phyloP scores from a whole-genome alignment of 768 basidiomycete species.

The Candolleomyces aberdarensis region DNA sequence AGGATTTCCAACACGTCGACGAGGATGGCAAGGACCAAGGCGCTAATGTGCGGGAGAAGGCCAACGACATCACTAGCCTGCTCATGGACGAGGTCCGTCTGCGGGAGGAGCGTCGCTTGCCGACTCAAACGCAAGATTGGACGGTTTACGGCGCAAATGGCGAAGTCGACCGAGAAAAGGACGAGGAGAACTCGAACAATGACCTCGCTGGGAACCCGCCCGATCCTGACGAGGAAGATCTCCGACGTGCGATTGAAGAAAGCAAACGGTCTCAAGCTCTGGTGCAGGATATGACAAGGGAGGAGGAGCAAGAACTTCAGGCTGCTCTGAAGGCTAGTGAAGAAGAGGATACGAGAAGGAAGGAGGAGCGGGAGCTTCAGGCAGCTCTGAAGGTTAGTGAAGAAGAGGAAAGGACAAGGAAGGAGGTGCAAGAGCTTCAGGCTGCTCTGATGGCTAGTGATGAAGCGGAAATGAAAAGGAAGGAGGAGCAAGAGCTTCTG shows the following conservation, averaged over 20 bases:
- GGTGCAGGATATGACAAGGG: slow-evolving; percentile 65
- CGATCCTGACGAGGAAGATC: slow-evolving; percentile 75
- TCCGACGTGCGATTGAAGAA: slow-evolving; percentile 84
- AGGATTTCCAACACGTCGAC: slow-evolving; percentile 96
- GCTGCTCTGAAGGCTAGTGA: slow-evolving; percentile 82
- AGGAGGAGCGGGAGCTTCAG: slow-evolving; percentile 73
- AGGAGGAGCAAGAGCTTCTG: slow-evolving; percentile 35
- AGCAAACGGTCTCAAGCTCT: slow-evolving; percentile 69
- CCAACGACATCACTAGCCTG: slow-evolving; percentile 96
- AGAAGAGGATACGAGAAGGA: slow-evolving; percentile 81
- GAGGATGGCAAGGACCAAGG: slow-evolving; percentile 97
- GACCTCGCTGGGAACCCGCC: slow-evolving; percentile 26
- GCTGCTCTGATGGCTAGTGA: slow-evolving; percentile 82
- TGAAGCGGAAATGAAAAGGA: slow-evolving; percentile 83
- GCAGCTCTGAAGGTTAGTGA: slow-evolving; percentile 77
- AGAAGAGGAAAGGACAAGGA: slow-evolving; percentile 58
- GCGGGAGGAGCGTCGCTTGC: slow-evolving; percentile 75
- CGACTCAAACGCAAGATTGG: slow-evolving; percentile 90
- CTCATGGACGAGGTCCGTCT: slow-evolving; percentile 83
- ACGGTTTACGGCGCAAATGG: slow-evolving; percentile 68
- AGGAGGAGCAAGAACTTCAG: slow-evolving; percentile 82
- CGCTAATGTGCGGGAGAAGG: slow-evolving; percentile 93
- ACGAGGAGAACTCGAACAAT: slow-evolving; percentile 27
- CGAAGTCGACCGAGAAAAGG: slow-evolving; percentile 27
- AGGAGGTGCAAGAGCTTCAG: slow-evolving; percentile 81